Evolutionary conservation across 257 asterid genomes (phyloP), one percentile per base, ranked within the genome.

Genomic region (Ilex aquifolium): DNA sequence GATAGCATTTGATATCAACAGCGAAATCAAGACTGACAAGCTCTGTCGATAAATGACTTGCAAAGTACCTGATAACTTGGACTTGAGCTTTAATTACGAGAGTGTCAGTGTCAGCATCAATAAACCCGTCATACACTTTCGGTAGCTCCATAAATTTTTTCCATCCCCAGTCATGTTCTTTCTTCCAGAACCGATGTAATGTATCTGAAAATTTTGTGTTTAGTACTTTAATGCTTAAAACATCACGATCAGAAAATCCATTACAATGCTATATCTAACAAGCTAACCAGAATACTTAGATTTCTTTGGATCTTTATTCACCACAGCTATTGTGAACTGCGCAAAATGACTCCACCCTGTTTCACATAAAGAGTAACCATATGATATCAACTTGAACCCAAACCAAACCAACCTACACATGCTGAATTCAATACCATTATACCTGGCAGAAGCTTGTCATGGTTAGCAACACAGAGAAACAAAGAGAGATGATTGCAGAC

Each of bases 91-190:
- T 86, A 69, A 91, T 88, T 52, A 83, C 80, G 80, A 91, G 76
- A 39, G 95, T 81, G 72, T 88, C 98, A 65, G 95, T 81, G 72
- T 88, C 98, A 65, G 88, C 80, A 44, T 91, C 98, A 68, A 91
- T 71, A 78, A 91, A 91, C 10, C 95, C 98, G 57, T 88, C 98
- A 54, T 70, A 55, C 73, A 88, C 88, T 74, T 91, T 91, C 31
- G 96, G 81, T 36, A 86, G 88, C 88, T 91, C 98, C 95, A 91
- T 91, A 81, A 91, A 91, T 81, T 91, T 91, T 81, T 91, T 91
- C 98, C 98, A 91, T 52, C 98, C 98, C 98, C 96, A 91, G 77
- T 91, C 98, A 74, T 91, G 98, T 76, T 91, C 98, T 80, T 88
- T 91, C 73, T 86, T 91, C 87, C 90, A 84, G 77, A 91, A 91